phyloP scores from a whole-genome alignment of 768 basidiomycete species.

The Boletus sensibilis region DNA sequence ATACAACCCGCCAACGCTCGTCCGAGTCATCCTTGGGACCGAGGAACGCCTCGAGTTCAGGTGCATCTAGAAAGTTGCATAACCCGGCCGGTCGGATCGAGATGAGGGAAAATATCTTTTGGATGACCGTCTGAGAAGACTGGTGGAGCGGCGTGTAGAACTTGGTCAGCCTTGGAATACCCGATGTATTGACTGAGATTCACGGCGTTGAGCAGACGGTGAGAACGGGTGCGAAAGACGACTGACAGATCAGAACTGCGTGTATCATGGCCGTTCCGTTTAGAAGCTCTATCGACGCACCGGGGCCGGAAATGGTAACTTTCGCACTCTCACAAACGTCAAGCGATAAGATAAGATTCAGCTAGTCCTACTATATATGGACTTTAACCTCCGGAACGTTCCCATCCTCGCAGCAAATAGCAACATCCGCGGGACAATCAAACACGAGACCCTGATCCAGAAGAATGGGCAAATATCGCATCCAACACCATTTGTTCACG shows the following conservation, averaged over 20 bases:
- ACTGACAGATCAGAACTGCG: conserved; percentile 80
- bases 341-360: conserved; percentile 5
- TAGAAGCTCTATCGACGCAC: background rate
- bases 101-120: conserved; percentile 89
- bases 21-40: conserved; percentile 49
- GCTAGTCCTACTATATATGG: background rate
- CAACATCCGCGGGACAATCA: background rate
- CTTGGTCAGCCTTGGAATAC: conserved; percentile 79
- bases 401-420: background rate
- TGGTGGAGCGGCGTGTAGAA: conserved; percentile 80
- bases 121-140: conserved; percentile 63
- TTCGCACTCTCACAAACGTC: background rate
- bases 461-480: background rate
- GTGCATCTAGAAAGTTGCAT: conserved; percentile 96
- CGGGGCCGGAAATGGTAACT: background rate
- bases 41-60: conserved; percentile 75
- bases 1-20: conserved; percentile 83
- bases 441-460: background rate
- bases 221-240: conserved; percentile 19
- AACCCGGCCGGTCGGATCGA: conserved; percentile 75
- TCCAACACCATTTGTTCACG: conserved; percentile 19
- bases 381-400: background rate
- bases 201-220: conserved; percentile 20
- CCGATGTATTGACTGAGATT: conserved; percentile 86
- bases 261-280: conserved; percentile 61